phyloP scores from a whole-genome alignment of 257 asterid species.

The Nicotiana tabacum region DNA sequence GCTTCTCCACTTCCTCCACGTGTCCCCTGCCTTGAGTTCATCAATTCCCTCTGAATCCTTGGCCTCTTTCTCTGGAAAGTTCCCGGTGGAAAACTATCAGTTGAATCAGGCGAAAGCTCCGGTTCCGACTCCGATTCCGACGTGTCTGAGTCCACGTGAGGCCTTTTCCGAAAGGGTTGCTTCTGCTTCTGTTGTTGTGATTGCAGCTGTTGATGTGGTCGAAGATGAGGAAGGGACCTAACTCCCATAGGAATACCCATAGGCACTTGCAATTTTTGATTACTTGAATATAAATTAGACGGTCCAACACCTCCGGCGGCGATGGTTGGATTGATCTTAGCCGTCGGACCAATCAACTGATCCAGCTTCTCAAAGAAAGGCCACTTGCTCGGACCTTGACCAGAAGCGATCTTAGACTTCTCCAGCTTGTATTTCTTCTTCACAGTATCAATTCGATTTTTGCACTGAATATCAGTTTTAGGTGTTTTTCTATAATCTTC shows the following conservation, averaged over 20 bases:
- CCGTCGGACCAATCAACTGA: conserved; percentile 53
- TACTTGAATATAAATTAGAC: neutral
- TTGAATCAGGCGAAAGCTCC: conserved; percentile 46
- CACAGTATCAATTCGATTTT: conserved; percentile 85
- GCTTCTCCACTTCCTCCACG: conserved; percentile 17
- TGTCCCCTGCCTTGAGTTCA: neutral
- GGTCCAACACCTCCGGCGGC: conserved; percentile 14
- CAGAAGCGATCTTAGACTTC: conserved; percentile 67
- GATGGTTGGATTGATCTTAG: conserved; percentile 21
- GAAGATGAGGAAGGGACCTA: conserved; percentile 29
- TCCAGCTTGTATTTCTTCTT: conserved; percentile 87
- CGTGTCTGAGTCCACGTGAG: conserved; percentile 27
- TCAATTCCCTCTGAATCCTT: conserved; percentile 22
- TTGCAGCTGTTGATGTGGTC: conserved; percentile 14
- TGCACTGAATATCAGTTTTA: conserved; percentile 86
- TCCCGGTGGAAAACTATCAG: conserved; percentile 60
- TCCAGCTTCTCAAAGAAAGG: conserved; percentile 56
- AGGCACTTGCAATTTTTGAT: conserved; percentile 19
- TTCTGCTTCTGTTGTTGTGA: conserved; percentile 18
- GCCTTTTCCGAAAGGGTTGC: conserved; percentile 29
- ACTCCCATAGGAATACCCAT: conserved; percentile 42
- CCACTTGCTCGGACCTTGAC: conserved; percentile 67
- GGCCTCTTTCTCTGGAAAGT: conserved; percentile 42
- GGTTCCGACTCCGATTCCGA: conserved; percentile 55
- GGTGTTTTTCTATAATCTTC: conserved; percentile 54